Conservation (phyloP, 768 basidiomycete genomes). For the Hygrophoropsis aurantiaca region DNA sequence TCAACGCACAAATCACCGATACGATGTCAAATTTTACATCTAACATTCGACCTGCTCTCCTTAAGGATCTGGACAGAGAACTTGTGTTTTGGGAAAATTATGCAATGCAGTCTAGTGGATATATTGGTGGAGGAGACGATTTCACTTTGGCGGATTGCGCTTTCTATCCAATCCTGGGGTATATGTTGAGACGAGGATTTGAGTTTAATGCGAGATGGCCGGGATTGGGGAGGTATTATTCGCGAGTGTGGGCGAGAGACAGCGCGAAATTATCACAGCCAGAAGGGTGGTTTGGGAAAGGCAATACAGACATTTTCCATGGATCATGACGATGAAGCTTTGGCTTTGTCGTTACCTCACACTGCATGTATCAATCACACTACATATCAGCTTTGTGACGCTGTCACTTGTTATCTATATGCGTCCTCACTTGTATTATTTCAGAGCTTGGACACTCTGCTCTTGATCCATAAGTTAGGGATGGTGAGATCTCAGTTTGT, state of each 20-base stretch:
- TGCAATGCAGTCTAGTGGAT: conserved; percentile 11
- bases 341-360: too few species aligned
- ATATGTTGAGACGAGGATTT: conserved; percentile 29
- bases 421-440: too few species aligned
- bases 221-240: conserved; percentile 19
- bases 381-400: too few species aligned
- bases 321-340: conserved; percentile 10
- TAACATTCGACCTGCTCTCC: conserved; percentile 3
- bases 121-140: conserved; percentile 20
- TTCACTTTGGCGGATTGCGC: conserved; percentile 29
- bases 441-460: too few species aligned
- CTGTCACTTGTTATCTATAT: too few species aligned
- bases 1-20: conserved; percentile 14
- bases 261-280: conserved; percentile 24
- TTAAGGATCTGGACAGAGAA: conserved; percentile 18
- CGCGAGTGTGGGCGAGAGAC: conserved; percentile 23
- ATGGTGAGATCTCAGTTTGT: too few species aligned
- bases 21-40: too few species aligned
- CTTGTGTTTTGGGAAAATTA: conserved; percentile 28
- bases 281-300: conserved; percentile 19
- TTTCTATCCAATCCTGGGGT: conserved; percentile 27
- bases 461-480: too few species aligned
- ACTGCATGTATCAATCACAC: too few species aligned
- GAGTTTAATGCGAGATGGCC: conserved; percentile 19
- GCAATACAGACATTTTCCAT: conserved; percentile 21